Evolutionary conservation across 2,329 filamentous ascomycete genomes (phyloP).

Genomic region (Aspergillus hiratsukae): DNA sequence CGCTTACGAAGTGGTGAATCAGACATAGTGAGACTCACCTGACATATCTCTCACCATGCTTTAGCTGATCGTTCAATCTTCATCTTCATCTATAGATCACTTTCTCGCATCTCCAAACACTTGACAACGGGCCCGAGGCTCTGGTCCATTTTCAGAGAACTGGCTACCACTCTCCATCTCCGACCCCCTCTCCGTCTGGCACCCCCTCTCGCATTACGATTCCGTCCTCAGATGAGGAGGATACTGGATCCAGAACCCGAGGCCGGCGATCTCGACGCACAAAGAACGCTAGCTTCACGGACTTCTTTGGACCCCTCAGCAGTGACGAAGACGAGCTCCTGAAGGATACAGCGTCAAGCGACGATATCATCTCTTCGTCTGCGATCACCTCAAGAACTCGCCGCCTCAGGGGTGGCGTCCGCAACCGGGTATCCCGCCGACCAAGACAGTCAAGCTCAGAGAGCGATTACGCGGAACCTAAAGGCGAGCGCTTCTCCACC

Average conservation of each 20-base stretch:
- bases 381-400: conserved; percentile 9
- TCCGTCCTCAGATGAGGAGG: conserved; percentile 9
- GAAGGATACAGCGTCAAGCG: conserved; percentile 15
- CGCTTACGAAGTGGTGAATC: conserved; percentile 34
- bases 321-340: conserved; percentile 16
- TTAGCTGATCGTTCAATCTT: background rate
- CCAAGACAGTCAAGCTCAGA: conserved; percentile 8
- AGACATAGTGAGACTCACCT: conserved; percentile 27
- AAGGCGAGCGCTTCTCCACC: conserved; percentile 27
- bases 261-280: conserved; percentile 9
- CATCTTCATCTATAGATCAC: conserved; percentile 22
- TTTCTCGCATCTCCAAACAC: conserved; percentile 19
- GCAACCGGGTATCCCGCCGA: conserved; percentile 7
- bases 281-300: conserved; percentile 14
- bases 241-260: conserved; percentile 1
- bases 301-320: conserved; percentile 14
- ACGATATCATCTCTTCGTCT: conserved; percentile 18
- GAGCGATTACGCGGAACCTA: conserved; percentile 9
- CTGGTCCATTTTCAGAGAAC: conserved; percentile 19
- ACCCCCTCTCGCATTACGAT: too few species aligned
- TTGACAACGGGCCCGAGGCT: conserved; percentile 27
- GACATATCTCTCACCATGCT: background rate
- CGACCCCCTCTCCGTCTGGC: background rate
- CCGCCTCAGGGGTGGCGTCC: conserved; percentile 8
- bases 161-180: conserved; percentile 5